Conservation (phyloP, 1,284 basidiomycete genomes). For the Fistulinella cinereoalba region DNA sequence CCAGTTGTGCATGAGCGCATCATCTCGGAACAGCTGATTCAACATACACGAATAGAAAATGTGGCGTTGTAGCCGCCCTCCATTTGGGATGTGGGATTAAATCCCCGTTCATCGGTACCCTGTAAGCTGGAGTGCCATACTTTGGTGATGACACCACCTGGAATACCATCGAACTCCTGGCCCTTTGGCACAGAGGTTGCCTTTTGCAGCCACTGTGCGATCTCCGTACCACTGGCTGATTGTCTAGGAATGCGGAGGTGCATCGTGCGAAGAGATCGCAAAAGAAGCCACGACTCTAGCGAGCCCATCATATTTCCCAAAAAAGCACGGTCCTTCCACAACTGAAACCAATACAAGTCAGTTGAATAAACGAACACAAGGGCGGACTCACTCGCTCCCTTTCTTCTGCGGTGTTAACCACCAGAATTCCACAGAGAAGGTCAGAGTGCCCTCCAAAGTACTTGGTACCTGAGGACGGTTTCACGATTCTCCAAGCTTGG, state of each 20-base stretch:
- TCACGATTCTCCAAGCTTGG: not conserved
- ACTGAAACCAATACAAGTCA: slow-evolving; percentile 36
- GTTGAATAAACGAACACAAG: not conserved
- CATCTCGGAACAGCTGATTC: too few relatives aligned
- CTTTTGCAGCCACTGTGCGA: slow-evolving; percentile 75
- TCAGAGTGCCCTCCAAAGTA: slow-evolving; percentile 93
- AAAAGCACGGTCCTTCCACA: slow-evolving; percentile 66
- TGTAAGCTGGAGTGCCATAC: slow-evolving; percentile 86
- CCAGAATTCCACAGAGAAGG: slow-evolving; percentile 77
- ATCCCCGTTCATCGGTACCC: slow-evolving; percentile 57
- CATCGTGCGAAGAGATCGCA: slow-evolving; percentile 84
- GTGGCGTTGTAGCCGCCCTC: slow-evolving; percentile 81
- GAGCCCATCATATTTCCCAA: slow-evolving; percentile 75
- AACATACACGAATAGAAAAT: slow-evolving; percentile 64
- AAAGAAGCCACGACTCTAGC: slow-evolving; percentile 83
- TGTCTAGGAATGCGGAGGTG: slow-evolving; percentile 80
- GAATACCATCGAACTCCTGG: slow-evolving; percentile 52
- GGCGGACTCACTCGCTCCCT: slow-evolving; percentile 52
- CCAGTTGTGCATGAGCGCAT: too few relatives aligned
- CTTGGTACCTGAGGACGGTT: slow-evolving; percentile 60
- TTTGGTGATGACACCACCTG: slow-evolving; percentile 62
- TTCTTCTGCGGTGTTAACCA: slow-evolving; percentile 62
- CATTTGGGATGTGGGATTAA: slow-evolving; percentile 77
- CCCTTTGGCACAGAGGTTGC: slow-evolving; percentile 44
- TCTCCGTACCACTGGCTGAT: slow-evolving; percentile 62